A percentile compares a stretch with the other conserved stretches of the same genome.
phyloP scores from a whole-genome alignment of 2,329 filamentous ascomycete species.

The Akanthomyces uredinophilus region DNA sequence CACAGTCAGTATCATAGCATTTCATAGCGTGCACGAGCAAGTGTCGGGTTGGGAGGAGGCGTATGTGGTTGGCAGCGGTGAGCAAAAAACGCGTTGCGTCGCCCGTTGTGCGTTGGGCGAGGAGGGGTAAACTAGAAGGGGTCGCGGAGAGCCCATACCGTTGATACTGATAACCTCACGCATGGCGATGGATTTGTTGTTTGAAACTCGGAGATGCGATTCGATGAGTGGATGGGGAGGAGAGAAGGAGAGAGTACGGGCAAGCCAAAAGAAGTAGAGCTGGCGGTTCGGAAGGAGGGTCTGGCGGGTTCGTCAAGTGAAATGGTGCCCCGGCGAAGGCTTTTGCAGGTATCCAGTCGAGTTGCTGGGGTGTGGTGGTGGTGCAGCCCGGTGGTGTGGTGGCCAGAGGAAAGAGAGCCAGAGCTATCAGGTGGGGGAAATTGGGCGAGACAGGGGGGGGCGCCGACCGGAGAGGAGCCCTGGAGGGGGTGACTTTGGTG shows the following conservation, averaged over 20 bases:
- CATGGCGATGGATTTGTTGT: slow-evolving; percentile 58
- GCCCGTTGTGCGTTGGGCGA: slow-evolving; percentile 23
- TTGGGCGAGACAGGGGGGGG: slow-evolving; percentile 35
- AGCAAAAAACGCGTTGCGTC: slow-evolving; percentile 27
- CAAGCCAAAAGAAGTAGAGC: slow-evolving; percentile 7
- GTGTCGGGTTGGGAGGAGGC: slow-evolving; percentile 11
- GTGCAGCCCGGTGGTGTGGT: background rate
- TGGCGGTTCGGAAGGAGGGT: slow-evolving; percentile 8
- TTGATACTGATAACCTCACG: slow-evolving; percentile 99
- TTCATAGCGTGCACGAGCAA: background rate
- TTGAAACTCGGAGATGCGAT: slow-evolving; percentile 18
- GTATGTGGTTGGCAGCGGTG: slow-evolving; percentile 34
- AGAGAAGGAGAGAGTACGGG: slow-evolving; percentile 18
- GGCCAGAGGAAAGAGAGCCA: slow-evolving; percentile 6
- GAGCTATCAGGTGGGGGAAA: slow-evolving; percentile 38
- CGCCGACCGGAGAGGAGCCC: slow-evolving; percentile 11
- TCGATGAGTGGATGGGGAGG: slow-evolving; percentile 20
- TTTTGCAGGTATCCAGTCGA: slow-evolving; percentile 12
- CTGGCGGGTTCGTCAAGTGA: slow-evolving; percentile 11
- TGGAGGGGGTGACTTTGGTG: background rate
- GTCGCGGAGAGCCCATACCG: slow-evolving; percentile 56
- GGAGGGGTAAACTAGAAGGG: slow-evolving; percentile 21
- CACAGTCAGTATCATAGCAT: slow-evolving; percentile 43
- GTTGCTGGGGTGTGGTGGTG: slow-evolving; percentile 8
- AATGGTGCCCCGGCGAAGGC: slow-evolving; percentile 4